phyloP scores from a whole-genome alignment of 176 grass and related monocot species.

The Sorghum bicolor region DNA sequence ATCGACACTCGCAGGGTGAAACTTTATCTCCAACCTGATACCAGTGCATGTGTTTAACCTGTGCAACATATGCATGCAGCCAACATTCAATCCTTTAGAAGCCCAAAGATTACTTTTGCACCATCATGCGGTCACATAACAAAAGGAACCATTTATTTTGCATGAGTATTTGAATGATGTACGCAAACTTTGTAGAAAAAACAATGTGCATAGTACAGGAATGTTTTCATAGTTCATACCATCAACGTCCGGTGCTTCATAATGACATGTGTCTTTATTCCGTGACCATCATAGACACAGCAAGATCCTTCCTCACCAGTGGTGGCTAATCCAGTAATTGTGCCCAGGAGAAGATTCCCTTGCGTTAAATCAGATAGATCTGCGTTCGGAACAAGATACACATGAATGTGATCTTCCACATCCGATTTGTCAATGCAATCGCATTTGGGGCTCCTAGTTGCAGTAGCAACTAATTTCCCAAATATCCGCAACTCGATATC shows the following conservation, averaged over 20 bases:
- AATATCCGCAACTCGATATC: conserved; percentile 75
- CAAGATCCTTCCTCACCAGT: conserved; percentile 88
- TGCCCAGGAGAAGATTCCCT: conserved; percentile 51
- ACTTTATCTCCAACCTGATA: conserved; percentile 76
- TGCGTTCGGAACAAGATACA: conserved; percentile 55
- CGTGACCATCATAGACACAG: conserved; percentile 53
- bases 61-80: background rate
- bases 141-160: background rate
- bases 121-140: background rate
- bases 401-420: conserved; percentile 85
- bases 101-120: background rate
- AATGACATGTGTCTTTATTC: conserved; percentile 75
- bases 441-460: conserved; percentile 66
- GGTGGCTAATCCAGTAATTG: conserved; percentile 70
- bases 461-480: conserved; percentile 71
- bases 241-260: conserved; percentile 85
- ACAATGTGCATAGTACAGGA: background rate
- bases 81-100: conserved; percentile 1
- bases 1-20: conserved; percentile 89
- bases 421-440: conserved; percentile 49
- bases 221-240: conserved; percentile 37
- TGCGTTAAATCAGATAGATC: conserved; percentile 35
- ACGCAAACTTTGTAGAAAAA: background rate
- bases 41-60: conserved; percentile 99
- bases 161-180: background rate